phyloP scores from a whole-genome alignment of 2,329 filamentous ascomycete species.

The Didymella keratinophila region DNA sequence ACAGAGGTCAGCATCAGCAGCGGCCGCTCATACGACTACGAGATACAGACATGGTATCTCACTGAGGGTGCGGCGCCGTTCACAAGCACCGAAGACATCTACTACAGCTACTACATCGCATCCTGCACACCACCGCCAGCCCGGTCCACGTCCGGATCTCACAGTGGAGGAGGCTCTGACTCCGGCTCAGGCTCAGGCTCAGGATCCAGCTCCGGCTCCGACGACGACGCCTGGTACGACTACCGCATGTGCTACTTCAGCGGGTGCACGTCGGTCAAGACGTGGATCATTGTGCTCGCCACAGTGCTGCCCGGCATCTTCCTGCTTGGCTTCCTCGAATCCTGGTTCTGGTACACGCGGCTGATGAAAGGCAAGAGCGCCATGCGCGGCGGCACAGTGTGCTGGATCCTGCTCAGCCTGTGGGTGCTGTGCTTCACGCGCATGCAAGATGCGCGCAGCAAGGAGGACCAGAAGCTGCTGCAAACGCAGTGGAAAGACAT shows the following conservation, averaged over 20 bases:
- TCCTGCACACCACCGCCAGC: constrained; percentile 33
- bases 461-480: constrained; percentile 42
- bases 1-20: constrained; percentile 21
- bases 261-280: constrained; percentile 25
- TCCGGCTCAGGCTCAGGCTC: neutral
- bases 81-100: constrained; percentile 27
- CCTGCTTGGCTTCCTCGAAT: constrained; percentile 44
- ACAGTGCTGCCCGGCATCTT: constrained; percentile 40
- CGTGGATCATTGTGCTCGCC: constrained; percentile 43
- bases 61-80: constrained; percentile 37
- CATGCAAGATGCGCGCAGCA: constrained; percentile 40
- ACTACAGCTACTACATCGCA: constrained; percentile 38
- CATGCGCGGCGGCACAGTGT: constrained; percentile 44
- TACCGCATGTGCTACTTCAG: constrained; percentile 20
- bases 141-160: constrained; percentile 16
- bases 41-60: constrained; percentile 40
- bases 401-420: constrained; percentile 41
- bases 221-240: constrained; percentile 13
- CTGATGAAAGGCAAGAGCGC: constrained; percentile 44
- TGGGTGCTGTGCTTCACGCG: constrained; percentile 45
- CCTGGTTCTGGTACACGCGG: constrained; percentile 47
- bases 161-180: constrained; percentile 5
- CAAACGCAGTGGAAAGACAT: constrained; percentile 43
- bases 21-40: constrained; percentile 14
- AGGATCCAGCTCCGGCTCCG: constrained; percentile 3